phyloP scores from a whole-genome alignment of 148 eudicot genomes.

The Amaranthus palmeri region DNA sequence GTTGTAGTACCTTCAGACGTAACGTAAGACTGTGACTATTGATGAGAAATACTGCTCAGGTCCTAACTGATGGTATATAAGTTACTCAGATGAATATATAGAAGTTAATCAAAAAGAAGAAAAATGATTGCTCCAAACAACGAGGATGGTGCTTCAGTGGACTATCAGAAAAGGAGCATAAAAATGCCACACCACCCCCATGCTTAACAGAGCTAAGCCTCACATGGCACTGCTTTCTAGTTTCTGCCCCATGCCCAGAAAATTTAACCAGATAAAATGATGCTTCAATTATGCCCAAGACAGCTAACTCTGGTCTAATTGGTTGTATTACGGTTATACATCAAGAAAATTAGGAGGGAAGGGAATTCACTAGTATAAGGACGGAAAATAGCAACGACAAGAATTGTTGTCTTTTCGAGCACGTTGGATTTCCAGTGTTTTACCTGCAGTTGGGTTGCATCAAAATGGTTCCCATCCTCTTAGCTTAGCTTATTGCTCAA shows the following conservation, averaged over 20 bases:
- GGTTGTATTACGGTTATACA: background rate
- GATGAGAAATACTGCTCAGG: conserved; percentile 7
- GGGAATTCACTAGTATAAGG: background rate
- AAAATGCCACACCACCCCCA: conserved; percentile 36
- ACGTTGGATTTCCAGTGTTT: conserved; percentile 21
- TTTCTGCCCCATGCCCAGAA: conserved; percentile 16
- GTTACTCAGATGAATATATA: background rate
- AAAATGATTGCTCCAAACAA: background rate
- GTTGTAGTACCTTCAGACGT: conserved; percentile 15
- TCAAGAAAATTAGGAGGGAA: background rate
- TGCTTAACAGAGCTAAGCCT: conserved; percentile 28
- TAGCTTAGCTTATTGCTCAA: background rate
- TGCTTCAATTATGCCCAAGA: conserved; percentile 13
- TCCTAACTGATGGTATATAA: background rate
- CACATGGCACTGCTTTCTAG: conserved; percentile 31
- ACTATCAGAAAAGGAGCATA: conserved; percentile 11
- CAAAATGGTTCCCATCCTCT: conserved; percentile 21
- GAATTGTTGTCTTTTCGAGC: conserved; percentile 9
- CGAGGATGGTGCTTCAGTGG: conserved; percentile 7
- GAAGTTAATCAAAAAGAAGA: background rate
- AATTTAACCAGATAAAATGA: conserved; percentile 10
- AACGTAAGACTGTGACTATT: background rate
- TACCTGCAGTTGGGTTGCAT: conserved; percentile 27
- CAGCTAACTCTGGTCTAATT: conserved; percentile 3
- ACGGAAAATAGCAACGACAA: conserved; percentile 10